phyloP scores from a whole-genome alignment of 345 rosid species.

The Aethionema arabicum region DNA sequence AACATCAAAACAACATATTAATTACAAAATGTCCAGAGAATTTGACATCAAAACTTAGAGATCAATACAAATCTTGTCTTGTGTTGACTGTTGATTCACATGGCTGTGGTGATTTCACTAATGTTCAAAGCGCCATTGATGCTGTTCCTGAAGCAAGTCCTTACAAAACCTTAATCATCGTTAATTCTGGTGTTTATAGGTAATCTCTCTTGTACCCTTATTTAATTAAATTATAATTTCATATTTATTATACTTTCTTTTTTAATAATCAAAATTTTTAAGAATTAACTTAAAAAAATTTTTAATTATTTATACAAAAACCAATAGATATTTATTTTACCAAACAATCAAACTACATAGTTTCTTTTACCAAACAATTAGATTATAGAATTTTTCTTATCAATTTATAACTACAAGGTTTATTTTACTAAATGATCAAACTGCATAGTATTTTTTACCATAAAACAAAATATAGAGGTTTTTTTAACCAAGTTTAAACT shows the following conservation, averaged over 20 bases:
- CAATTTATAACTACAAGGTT: too few species aligned
- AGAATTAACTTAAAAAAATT: too few species aligned
- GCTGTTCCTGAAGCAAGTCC: slow-evolving; percentile 56
- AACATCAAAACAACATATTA: slow-evolving; percentile 31
- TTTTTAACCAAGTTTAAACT: too few species aligned
- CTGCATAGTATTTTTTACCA: too few species aligned
- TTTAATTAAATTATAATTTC: too few species aligned
- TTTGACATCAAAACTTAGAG: slow-evolving; percentile 45
- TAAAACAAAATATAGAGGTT: too few species aligned
- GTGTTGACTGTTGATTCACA: slow-evolving; percentile 59
- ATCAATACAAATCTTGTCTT: slow-evolving; percentile 39
- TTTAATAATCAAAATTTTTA: not conserved
- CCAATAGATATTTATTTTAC: too few species aligned
- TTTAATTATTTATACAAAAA: too few species aligned
- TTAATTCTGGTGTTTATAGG: slow-evolving; percentile 81
- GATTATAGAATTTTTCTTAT: too few species aligned
- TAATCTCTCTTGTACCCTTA: slow-evolving; percentile 17
- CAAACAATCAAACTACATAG: too few species aligned
- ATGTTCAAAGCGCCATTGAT: slow-evolving; percentile 71
- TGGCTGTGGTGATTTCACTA: slow-evolving; percentile 71
- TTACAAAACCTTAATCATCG: slow-evolving; percentile 53
- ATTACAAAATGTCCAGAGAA: slow-evolving; percentile 23
- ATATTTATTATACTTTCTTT: not conserved
- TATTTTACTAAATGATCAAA: too few species aligned
- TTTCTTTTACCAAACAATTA: too few species aligned